A percentile compares a stretch with the other conserved stretches of the same genome.
Conservation (phyloP, 441 rosid species). For the Viola pubescens region DNA sequence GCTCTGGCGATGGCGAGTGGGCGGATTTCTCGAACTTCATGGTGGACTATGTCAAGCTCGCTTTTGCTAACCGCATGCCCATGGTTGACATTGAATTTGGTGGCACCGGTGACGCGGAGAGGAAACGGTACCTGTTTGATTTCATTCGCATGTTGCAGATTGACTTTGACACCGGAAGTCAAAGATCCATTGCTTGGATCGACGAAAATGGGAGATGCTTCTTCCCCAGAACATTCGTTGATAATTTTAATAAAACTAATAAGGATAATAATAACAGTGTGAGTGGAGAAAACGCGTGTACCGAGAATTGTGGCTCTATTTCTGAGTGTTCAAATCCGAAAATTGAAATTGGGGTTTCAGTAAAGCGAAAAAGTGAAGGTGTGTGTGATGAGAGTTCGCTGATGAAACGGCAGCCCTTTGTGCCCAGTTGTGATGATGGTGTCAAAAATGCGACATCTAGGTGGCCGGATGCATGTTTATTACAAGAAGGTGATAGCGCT, state of each 20-base stretch:
- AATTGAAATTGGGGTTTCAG: constrained; percentile 19
- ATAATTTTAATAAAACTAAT: neutral
- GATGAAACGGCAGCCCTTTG: constrained; percentile 34
- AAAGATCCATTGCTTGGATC: constrained; percentile 43
- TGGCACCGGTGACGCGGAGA: constrained; percentile 11
- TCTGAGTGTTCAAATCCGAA: constrained; percentile 5
- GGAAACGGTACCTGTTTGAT: constrained; percentile 28
- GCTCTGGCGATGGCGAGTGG: constrained; percentile 27
- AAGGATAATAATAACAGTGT: neutral
- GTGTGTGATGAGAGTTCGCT: constrained; percentile 20
- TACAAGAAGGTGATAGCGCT: constrained; percentile 19
- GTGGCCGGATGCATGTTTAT: constrained; percentile 30
- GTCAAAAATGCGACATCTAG: constrained; percentile 4
- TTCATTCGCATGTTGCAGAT: constrained; percentile 36
- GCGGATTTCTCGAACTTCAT: constrained; percentile 26
- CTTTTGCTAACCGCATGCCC: constrained; percentile 28
- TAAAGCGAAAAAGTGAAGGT: constrained; percentile 26
- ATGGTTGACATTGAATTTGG: constrained; percentile 20
- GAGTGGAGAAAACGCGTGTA: neutral
- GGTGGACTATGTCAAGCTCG: constrained; percentile 17
- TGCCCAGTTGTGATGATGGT: neutral
- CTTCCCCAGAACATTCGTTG: constrained; percentile 27
- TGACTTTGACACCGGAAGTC: constrained; percentile 27
- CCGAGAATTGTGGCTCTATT: no score
- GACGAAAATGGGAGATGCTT: constrained; percentile 36